Percentiles rank a stretch among this genome's conserved stretches.
Evolutionary conservation across 2,329 filamentous ascomycete genomes (phyloP).

Genomic region (Elsinoe ampelina): DNA sequence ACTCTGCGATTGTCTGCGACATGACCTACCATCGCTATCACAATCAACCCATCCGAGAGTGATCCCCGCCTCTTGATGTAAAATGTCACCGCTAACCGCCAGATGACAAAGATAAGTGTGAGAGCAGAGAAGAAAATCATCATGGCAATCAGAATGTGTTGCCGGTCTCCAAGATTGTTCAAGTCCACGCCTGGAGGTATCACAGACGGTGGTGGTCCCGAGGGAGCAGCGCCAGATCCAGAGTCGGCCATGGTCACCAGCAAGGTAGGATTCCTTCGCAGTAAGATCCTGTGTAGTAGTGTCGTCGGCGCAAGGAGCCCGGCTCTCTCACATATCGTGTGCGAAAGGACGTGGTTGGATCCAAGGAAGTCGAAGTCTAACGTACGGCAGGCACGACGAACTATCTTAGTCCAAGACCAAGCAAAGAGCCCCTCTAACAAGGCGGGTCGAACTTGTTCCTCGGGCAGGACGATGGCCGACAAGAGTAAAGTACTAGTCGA

Average conservation of each 20-base stretch:
- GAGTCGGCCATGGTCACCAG: not conserved
- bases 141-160: not conserved
- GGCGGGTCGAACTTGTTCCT: not conserved
- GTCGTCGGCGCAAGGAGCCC: not conserved
- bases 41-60: conserved; percentile 15
- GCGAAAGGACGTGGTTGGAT: not conserved
- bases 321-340: conserved; percentile 4
- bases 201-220: not conserved
- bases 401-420: not conserved
- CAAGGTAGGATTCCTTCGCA: not conserved
- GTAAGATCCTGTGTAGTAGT: not conserved
- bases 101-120: conserved; percentile 11
- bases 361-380: not conserved
- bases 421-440: not conserved
- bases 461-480: not conserved
- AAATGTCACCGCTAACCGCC: conserved; percentile 13
- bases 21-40: conserved; percentile 12
- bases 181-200: conserved; percentile 10
- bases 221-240: not conserved
- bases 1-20: not conserved
- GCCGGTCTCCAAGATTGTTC: not conserved
- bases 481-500: not conserved
- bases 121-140: conserved; percentile 13
- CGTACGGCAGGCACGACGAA: conserved; percentile 4
- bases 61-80: conserved; percentile 10